Evolutionary conservation across 768 basidiomycete species (phyloP).

Genomic region (Lentinula sp.): DNA sequence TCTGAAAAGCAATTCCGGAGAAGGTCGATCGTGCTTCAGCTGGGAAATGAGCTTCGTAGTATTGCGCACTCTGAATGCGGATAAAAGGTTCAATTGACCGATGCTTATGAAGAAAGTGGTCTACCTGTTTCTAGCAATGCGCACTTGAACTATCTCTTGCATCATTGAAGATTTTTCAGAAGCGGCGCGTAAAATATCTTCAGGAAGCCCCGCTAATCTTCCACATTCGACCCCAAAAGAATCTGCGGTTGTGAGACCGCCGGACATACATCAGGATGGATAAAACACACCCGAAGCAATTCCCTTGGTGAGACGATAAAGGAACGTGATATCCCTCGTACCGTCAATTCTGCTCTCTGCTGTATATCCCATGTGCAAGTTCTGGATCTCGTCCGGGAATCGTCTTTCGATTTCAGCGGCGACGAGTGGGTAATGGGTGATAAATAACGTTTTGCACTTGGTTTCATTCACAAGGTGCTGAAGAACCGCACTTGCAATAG

Average conservation of each 20-base stretch:
- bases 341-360: slow-evolving; percentile 68
- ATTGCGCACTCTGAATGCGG: not conserved
- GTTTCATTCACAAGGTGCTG: slow-evolving; percentile 56
- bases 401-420: slow-evolving; percentile 59
- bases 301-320: slow-evolving; percentile 71
- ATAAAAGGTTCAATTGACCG: not conserved
- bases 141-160: slow-evolving; percentile 42
- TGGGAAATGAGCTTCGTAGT: not conserved
- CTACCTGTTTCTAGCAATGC: slow-evolving; percentile 35
- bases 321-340: slow-evolving; percentile 75
- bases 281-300: slow-evolving; percentile 47
- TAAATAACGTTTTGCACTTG: slow-evolving; percentile 78
- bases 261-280: not conserved
- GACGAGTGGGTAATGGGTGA: slow-evolving; percentile 90
- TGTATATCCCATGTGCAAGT: slow-evolving; percentile 84
- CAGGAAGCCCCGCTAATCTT: slow-evolving; percentile 78
- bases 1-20: not conserved
- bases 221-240: slow-evolving; percentile 94
- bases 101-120: not conserved
- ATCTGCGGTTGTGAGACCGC: slow-evolving; percentile 26
- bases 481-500: slow-evolving; percentile 79
- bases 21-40: not conserved
- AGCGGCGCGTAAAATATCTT: slow-evolving; percentile 59
- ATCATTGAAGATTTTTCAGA: slow-evolving; percentile 46
- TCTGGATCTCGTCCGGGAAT: slow-evolving; percentile 58